These are phyloP conservation scores for Arabidopsis lyrata DNA, from an alignment of 441 rosid genomes.

Conservation along the genomic window DNA sequence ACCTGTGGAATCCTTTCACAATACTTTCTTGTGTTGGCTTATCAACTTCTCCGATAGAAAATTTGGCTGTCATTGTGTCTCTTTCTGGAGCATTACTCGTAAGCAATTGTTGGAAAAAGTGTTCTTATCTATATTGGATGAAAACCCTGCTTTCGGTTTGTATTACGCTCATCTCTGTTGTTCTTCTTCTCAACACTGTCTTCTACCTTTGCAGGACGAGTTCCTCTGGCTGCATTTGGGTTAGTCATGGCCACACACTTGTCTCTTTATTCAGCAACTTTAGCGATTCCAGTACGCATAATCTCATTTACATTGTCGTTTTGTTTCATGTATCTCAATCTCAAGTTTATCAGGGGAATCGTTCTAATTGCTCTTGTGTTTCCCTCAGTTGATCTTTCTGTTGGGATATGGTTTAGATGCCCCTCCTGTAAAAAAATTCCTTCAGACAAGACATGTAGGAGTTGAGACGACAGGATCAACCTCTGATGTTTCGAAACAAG, in stretches of 20 bases:
- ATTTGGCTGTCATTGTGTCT: slow-evolving; percentile 65
- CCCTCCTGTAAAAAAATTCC: slow-evolving; percentile 74
- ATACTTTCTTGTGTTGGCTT: slow-evolving; percentile 81
- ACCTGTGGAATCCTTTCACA: slow-evolving; percentile 93
- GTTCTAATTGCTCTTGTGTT: slow-evolving; percentile 37
- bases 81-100: slow-evolving; percentile 83
- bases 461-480: slow-evolving; percentile 23
- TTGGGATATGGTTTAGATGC: slow-evolving; percentile 85
- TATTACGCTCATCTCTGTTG: not conserved
- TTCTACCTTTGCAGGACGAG: slow-evolving; percentile 58
- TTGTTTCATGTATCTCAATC: slow-evolving; percentile 14
- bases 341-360: slow-evolving; percentile 12
- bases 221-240: slow-evolving; percentile 92
- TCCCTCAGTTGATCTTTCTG: slow-evolving; percentile 68
- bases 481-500: slow-evolving; percentile 43
- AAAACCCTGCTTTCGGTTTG: not conserved
- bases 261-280: slow-evolving; percentile 82
- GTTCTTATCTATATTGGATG: not conserved
- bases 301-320: not conserved
- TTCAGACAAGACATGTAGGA: slow-evolving; percentile 46
- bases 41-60: slow-evolving; percentile 88
- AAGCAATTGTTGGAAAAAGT: slow-evolving; percentile 41
- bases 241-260: slow-evolving; percentile 90
- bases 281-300: slow-evolving; percentile 67
- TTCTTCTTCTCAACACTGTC: not conserved